These are phyloP conservation scores for Penicillium angulare DNA, from an alignment of 495 filamentous ascomycete species.

Conservation along the genomic window DNA sequence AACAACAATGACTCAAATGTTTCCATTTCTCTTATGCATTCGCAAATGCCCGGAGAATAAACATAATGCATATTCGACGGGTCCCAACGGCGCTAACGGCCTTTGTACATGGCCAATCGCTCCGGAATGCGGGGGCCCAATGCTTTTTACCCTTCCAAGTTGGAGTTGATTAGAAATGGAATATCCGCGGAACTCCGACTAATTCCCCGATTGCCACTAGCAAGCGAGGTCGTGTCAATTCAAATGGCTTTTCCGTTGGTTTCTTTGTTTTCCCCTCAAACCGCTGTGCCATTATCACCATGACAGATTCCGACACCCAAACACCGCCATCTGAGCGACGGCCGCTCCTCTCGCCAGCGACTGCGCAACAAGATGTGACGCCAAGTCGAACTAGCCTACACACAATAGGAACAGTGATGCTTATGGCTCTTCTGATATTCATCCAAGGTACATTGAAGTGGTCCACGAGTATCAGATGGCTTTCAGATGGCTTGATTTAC, in stretches of 20 bases:
- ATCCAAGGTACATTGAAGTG: slow-evolving; percentile 29
- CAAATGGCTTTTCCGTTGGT: background rate
- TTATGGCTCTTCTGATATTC: slow-evolving; percentile 26
- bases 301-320: slow-evolving; percentile 16
- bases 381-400: slow-evolving; percentile 6
- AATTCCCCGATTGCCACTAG: background rate
- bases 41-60: too few species aligned
- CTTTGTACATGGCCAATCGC: background rate
- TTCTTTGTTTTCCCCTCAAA: background rate
- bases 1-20: too few species aligned
- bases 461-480: too few species aligned
- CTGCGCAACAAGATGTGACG: slow-evolving; percentile 4
- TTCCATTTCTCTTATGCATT: too few species aligned
- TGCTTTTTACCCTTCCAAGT: background rate
- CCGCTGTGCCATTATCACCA: background rate
- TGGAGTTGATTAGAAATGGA: slow-evolving; percentile 20
- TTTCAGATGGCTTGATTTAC: background rate
- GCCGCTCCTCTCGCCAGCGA: slow-evolving; percentile 16
- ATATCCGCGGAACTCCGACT: slow-evolving; percentile 11
- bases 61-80: too few species aligned
- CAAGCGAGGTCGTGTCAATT: background rate
- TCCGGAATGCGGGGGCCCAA: background rate
- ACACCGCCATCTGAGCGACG: slow-evolving; percentile 28
- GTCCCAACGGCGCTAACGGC: background rate
- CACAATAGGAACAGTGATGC: slow-evolving; percentile 9